Conservation (phyloP, 306 rosid species). For the Trichosanthes cucumerina region DNA sequence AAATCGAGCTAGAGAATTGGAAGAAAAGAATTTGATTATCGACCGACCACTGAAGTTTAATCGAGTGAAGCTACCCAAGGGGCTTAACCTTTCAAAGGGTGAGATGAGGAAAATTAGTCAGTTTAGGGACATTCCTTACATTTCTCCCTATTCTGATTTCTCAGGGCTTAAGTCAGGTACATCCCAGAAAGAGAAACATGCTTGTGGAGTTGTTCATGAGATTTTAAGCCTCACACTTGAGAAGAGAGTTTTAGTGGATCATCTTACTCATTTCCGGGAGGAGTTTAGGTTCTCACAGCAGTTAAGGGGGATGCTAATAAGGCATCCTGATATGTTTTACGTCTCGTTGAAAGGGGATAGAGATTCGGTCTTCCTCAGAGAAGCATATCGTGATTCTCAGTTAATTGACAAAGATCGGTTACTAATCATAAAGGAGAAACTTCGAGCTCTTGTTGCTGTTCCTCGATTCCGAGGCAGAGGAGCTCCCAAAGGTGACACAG, state of each 20-base stretch:
- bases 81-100: constrained; percentile 67
- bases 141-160: constrained; percentile 81
- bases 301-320: constrained; percentile 70
- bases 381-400: constrained; percentile 68
- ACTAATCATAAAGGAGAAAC: constrained; percentile 70
- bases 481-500: constrained; percentile 23
- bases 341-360: constrained; percentile 82
- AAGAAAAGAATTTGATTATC: constrained; percentile 65
- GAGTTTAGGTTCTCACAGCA: constrained; percentile 89
- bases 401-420: constrained; percentile 63
- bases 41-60: constrained; percentile 71
- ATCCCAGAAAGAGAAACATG: constrained; percentile 70
- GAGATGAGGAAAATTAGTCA: constrained; percentile 61
- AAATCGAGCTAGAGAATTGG: constrained; percentile 42
- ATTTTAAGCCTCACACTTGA: constrained; percentile 75
- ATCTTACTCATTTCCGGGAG: constrained; percentile 84
- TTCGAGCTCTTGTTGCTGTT: constrained; percentile 59
- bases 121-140: constrained; percentile 69
- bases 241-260: constrained; percentile 72
- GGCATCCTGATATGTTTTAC: constrained; percentile 91
- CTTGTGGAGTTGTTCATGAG: constrained; percentile 83
- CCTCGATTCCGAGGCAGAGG: constrained; percentile 40
- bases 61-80: constrained; percentile 63
- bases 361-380: constrained; percentile 82
- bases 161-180: constrained; percentile 51